These are phyloP conservation scores for Amborella trichopoda DNA, from an alignment of 164 flowering plant species.

Conservation along the genomic window DNA sequence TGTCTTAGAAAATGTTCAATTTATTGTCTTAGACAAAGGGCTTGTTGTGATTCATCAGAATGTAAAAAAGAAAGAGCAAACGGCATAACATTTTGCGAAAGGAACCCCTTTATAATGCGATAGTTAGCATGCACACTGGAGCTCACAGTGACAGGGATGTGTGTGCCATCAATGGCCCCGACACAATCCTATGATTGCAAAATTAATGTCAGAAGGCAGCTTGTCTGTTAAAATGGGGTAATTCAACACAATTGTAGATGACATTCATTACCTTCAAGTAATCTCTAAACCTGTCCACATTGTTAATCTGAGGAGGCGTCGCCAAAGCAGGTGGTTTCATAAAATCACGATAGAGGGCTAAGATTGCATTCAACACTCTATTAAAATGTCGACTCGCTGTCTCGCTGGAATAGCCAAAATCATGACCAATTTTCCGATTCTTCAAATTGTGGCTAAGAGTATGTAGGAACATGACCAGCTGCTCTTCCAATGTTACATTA, in stretches of 20 bases:
- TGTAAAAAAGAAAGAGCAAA: too few species aligned
- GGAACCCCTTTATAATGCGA: slow-evolving; percentile 36
- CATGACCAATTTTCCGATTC: neutral
- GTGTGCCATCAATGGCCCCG: slow-evolving; percentile 49
- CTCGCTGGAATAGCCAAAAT: slow-evolving; percentile 1
- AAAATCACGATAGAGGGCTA: neutral
- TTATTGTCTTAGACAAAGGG: too few species aligned
- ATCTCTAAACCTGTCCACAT: neutral
- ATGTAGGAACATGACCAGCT: slow-evolving; percentile 1
- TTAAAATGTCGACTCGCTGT: slow-evolving; percentile 4
- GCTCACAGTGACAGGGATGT: slow-evolving; percentile 50
- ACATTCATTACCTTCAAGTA: slow-evolving; percentile 6
- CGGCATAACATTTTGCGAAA: slow-evolving; percentile 52
- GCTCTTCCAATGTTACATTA: slow-evolving; percentile 3
- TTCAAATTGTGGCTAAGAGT: slow-evolving; percentile 1
- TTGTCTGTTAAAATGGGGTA: neutral
- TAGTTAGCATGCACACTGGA: slow-evolving; percentile 55
- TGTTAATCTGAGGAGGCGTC: neutral
- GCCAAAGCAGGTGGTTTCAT: neutral
- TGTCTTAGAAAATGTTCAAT: too few species aligned
- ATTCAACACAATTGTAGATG: too few species aligned
- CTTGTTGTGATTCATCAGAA: too few species aligned
- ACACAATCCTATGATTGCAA: slow-evolving; percentile 34
- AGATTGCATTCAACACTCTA: slow-evolving; percentile 1
- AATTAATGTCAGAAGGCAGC: neutral